Base-by-base conservation (phyloP, 192 early-diverging fungal genomes). In the Glomus cerebriforme region DNA sequence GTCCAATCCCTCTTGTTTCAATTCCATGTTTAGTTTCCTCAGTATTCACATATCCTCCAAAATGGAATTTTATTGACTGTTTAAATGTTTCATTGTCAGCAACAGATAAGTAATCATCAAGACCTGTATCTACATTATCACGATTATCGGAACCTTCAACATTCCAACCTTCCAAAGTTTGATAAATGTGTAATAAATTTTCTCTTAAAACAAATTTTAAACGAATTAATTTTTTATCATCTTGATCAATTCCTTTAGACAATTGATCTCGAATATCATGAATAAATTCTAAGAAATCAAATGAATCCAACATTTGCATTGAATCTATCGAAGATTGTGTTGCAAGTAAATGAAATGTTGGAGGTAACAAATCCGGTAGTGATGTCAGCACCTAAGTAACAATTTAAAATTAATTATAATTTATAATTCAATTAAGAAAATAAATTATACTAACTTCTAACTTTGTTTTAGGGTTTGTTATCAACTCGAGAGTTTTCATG, bases 321-420 rank as follows among this genome's bases (percentile, higher is more conserved):
- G 24, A 63, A 63, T 63, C 27, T 63, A 63, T 63, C 12, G 62
- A 63, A 27, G 62, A 63, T 63, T 63, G 62, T 29, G 62, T 63
- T 63, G 62, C 62, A 63, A 63, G n/a, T 19, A 63, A 29, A 63
- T 63, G 62, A 63, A 63, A 63, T 15, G 62, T 63, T 27, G 62
- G 62, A 27, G 62, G 10, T 63, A 63, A 63, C 10, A 10, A 27
- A 63, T 63, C 62, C 27, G 62, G 62, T 29, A 63, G n/a, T 27
- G 62, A 63, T 29, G 19, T 63, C 24, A 63, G 12, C 27, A 29
- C 24, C 62, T 63, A 63, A 27, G 7, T 22, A 27, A 63, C 12
- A 13, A 8, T 10, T 29, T 63, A 9, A 29, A 9, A 19, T 29
- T 26, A 27, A 24, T 63, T 27, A 13, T 63, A 27, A 63, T 63